Evolutionary conservation across 352 stramenopile genomes (phyloP).

Genomic region (Phytophthora cajani): DNA sequence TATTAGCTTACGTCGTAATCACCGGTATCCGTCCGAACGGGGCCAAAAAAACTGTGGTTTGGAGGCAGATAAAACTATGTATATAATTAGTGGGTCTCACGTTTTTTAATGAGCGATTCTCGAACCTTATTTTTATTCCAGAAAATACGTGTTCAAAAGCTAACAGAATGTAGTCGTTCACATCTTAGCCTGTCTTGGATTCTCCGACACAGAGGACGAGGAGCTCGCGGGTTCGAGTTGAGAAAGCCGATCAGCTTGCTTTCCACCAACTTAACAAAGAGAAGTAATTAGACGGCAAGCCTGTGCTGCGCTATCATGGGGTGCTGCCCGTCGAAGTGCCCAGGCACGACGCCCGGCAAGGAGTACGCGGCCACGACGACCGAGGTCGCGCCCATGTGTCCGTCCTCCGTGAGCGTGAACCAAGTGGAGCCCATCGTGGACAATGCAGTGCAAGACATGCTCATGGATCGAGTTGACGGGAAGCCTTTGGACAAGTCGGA

Average conservation of each 20-base stretch:
- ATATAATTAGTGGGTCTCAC: too few species aligned
- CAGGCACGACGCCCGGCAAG: slow-evolving; percentile 9
- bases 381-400: slow-evolving; percentile 10
- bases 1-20: too few species aligned
- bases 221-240: background rate
- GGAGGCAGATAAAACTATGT: too few species aligned
- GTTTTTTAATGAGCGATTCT: too few species aligned
- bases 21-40: too few species aligned
- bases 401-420: slow-evolving; percentile 6
- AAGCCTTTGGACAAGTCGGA: slow-evolving; percentile 38
- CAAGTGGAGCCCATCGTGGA: slow-evolving; percentile 8
- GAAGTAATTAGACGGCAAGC: background rate
- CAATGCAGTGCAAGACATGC: slow-evolving; percentile 31
- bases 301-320: slow-evolving; percentile 41
- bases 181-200: slow-evolving; percentile 5
- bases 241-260: background rate
- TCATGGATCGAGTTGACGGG: slow-evolving; percentile 49
- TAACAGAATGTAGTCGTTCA: slow-evolving; percentile 7
- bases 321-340: slow-evolving; percentile 66
- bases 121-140: too few species aligned
- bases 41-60: too few species aligned
- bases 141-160: background rate
- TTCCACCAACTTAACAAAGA: background rate
- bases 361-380: slow-evolving; percentile 13
- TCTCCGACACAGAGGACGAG: slow-evolving; percentile 11